A percentile compares a stretch with the other conserved stretches of the same genome.
Conservation (phyloP, 2,329 filamentous ascomycete genomes). For the Arthrobotrys conoides region DNA sequence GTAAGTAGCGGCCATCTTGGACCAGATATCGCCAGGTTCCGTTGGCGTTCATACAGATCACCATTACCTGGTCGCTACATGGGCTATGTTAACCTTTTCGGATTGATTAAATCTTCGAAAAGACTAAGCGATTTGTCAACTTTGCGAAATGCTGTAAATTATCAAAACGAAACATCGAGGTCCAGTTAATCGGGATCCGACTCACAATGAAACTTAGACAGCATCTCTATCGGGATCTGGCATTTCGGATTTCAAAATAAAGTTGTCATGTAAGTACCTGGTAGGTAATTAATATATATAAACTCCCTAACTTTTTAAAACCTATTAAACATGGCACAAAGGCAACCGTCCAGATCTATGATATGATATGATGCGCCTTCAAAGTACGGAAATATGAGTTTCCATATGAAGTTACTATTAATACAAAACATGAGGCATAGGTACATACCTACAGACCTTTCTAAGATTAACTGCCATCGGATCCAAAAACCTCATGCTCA, state of each 20-base stretch:
- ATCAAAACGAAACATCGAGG: constrained; percentile 54
- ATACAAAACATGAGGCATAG: constrained; percentile 27
- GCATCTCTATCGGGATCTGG: constrained; percentile 41
- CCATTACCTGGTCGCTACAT: constrained; percentile 45
- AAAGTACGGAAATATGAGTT: constrained; percentile 52
- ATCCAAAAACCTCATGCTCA: constrained; percentile 39
- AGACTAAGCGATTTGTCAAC: constrained; percentile 60
- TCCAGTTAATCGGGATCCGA: constrained; percentile 31
- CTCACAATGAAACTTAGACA: constrained; percentile 47
- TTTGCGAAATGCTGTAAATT: constrained; percentile 33
- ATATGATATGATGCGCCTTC: constrained; percentile 26
- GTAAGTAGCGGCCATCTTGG: constrained; percentile 52
- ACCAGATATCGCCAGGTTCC: constrained; percentile 41
- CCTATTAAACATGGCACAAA: constrained; percentile 8
- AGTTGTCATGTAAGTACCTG: constrained; percentile 38
- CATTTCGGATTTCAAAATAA: constrained; percentile 25
- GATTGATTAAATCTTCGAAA: constrained; percentile 28
- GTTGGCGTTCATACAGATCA: constrained; percentile 33
- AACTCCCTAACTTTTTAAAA: constrained; percentile 19
- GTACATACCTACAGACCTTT: constrained; percentile 16
- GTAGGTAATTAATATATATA: constrained; percentile 23
- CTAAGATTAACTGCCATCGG: constrained; percentile 54
- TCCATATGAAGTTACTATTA: constrained; percentile 53
- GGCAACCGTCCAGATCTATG: constrained; percentile 25
- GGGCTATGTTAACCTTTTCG: constrained; percentile 33